These are phyloP conservation scores for Nemania sp. DNA, from an alignment of 2,329 filamentous ascomycete species.

Conservation along the genomic window DNA sequence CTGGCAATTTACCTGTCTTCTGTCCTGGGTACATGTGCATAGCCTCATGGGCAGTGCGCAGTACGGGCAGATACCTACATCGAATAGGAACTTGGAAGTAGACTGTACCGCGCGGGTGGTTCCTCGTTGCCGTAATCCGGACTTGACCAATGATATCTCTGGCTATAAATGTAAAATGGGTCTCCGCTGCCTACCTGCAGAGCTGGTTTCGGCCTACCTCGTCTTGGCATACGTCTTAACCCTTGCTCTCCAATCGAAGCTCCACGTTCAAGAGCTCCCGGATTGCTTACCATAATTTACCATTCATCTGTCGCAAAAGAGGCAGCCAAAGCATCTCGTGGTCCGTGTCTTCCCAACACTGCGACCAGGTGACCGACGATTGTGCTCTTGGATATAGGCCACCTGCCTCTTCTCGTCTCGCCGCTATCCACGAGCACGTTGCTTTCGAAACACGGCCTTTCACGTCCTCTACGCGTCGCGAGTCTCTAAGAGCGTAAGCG, in stretches of 20 bases:
- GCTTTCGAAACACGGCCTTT: too few relatives aligned
- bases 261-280: conserved; percentile 11
- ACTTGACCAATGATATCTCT: conserved; percentile 8
- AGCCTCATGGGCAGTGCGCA: too few relatives aligned
- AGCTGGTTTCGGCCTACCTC: conserved; percentile 4
- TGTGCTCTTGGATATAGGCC: not conserved
- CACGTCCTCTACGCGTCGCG: too few relatives aligned
- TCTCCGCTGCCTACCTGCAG: not conserved
- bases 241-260: conserved; percentile 29
- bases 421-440: too few relatives aligned
- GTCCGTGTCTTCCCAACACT: conserved; percentile 26
- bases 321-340: conserved; percentile 14
- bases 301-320: conserved; percentile 5
- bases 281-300: conserved; percentile 15
- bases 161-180: conserved; percentile 22
- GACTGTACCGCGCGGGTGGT: too few relatives aligned
- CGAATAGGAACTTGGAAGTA: too few relatives aligned
- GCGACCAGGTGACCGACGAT: not conserved
- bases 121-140: conserved; percentile 14
- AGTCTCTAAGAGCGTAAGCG: too few relatives aligned
- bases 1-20: too few relatives aligned
- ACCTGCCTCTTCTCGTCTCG: not conserved
- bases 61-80: too few relatives aligned
- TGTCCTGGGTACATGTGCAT: too few relatives aligned
- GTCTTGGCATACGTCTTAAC: conserved; percentile 38